These are phyloP conservation scores for Discostella stelligera DNA, from an alignment of 352 stramenopile genomes.

Conservation along the genomic window DNA sequence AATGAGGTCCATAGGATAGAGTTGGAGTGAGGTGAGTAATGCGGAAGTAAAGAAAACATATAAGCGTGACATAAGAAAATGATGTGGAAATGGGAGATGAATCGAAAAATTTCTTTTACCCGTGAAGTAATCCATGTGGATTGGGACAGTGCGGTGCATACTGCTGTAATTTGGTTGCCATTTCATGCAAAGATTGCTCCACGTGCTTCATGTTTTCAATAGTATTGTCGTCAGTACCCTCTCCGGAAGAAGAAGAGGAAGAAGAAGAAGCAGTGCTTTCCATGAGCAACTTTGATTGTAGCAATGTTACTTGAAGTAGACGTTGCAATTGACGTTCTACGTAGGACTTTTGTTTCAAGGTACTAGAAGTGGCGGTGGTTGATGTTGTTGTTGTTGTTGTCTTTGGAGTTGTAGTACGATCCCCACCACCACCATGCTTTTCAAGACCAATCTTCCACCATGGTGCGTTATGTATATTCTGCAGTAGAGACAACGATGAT, in stretches of 20 bases:
- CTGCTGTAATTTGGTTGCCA: slow-evolving; percentile 28
- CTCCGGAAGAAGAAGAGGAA: background rate
- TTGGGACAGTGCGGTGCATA: slow-evolving; percentile 34
- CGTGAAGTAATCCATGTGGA: slow-evolving; percentile 77
- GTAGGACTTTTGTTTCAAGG: too few species aligned
- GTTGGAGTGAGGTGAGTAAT: too few species aligned
- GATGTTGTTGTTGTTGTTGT: slow-evolving; percentile 12
- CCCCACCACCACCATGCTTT: slow-evolving; percentile 57
- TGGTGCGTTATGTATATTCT: slow-evolving; percentile 76
- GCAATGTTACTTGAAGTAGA: slow-evolving; percentile 61
- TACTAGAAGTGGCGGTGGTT: too few species aligned
- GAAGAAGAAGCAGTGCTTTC: background rate
- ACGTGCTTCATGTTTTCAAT: slow-evolving; percentile 10
- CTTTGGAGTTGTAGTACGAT: background rate
- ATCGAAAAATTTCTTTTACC: slow-evolving; percentile 6
- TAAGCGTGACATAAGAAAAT: too few species aligned
- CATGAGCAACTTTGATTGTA: slow-evolving; percentile 69
- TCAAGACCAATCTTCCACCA: slow-evolving; percentile 64
- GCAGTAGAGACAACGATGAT: background rate
- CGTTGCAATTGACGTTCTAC: slow-evolving; percentile 66
- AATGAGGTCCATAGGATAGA: too few species aligned
- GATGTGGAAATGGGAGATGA: too few species aligned
- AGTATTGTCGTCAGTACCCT: slow-evolving; percentile 6
- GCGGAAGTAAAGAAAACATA: too few species aligned
- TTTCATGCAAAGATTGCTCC: slow-evolving; percentile 27